Evolutionary conservation across 2,329 filamentous ascomycete genomes (phyloP).

Genomic region (Alternaria ethzedia): DNA sequence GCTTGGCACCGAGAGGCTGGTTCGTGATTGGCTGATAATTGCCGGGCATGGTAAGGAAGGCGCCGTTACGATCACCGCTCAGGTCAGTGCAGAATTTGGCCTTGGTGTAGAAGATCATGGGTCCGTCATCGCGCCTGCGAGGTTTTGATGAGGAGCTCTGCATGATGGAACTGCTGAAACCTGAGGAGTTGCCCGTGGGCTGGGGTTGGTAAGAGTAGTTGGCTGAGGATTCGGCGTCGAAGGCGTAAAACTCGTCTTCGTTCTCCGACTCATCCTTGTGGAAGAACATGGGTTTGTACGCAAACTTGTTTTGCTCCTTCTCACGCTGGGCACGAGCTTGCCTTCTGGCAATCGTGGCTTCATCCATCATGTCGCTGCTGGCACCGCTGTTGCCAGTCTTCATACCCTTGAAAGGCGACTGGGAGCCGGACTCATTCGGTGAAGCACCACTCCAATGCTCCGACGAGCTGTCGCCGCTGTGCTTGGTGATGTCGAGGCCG

Average conservation of each 20-base stretch:
- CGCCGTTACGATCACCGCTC: conserved; percentile 63
- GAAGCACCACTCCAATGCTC: conserved; percentile 54
- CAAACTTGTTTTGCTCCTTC: conserved; percentile 43
- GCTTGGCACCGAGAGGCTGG: conserved; percentile 40
- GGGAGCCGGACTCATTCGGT: conserved; percentile 52
- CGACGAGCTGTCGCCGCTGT: conserved; percentile 66
- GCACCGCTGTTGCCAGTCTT: conserved; percentile 29
- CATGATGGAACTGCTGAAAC: conserved; percentile 55
- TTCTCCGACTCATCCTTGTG: conserved; percentile 53
- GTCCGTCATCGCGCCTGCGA: conserved; percentile 67
- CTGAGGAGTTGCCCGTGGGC: conserved; percentile 48
- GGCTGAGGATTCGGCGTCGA: conserved; percentile 34
- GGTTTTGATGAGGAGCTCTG: conserved; percentile 55
- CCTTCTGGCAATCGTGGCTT: conserved; percentile 26
- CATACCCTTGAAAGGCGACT: conserved; percentile 35
- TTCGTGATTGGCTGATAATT: conserved; percentile 41
- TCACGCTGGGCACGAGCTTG: conserved; percentile 28
- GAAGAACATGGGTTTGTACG: conserved; percentile 57
- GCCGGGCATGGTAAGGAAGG: conserved; percentile 22
- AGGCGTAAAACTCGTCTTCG: conserved; percentile 46
- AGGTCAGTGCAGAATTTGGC: conserved; percentile 82
- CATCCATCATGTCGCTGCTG: conserved; percentile 24
- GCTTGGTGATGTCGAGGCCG: conserved; percentile 67
- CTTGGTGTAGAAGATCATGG: conserved; percentile 83
- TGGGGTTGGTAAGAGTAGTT: conserved; percentile 39